phyloP scores from a whole-genome alignment of 805 yeast species.

The Teunomyces barrocoloradensis region DNA sequence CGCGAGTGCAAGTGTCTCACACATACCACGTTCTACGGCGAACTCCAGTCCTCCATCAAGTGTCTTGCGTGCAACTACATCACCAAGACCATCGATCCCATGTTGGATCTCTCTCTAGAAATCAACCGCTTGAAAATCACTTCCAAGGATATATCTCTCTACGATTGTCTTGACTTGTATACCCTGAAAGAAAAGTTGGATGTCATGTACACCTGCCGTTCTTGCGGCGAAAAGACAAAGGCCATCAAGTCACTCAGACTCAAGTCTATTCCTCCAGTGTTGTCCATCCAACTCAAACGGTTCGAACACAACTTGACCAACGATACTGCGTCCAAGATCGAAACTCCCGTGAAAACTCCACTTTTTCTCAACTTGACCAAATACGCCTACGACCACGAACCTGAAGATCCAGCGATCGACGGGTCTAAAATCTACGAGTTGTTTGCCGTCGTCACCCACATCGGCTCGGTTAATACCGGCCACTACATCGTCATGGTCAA shows the following conservation, averaged over 20 bases:
- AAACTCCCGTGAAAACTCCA: conserved; percentile 71
- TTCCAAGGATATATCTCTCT: conserved; percentile 30
- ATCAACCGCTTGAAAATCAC: conserved; percentile 36
- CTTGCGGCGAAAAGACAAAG: conserved; percentile 58
- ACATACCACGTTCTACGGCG: conserved; percentile 82
- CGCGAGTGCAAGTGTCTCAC: conserved; percentile 68
- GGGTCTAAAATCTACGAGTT: conserved; percentile 62
- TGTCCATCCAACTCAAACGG: conserved; percentile 82
- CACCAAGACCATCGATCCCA: conserved; percentile 80
- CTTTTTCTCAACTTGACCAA: conserved; percentile 66
- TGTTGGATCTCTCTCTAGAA: conserved; percentile 85
- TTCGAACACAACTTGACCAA: conserved; percentile 57
- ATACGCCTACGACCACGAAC: conserved; percentile 37
- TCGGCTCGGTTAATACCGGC: conserved; percentile 93
- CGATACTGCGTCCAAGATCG: conserved; percentile 64
- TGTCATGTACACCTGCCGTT: conserved; percentile 64
- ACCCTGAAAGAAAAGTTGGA: conserved; percentile 78
- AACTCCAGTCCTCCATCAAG: conserved; percentile 71
- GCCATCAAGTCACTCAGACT: conserved; percentile 72
- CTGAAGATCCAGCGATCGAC: conserved; percentile 16
- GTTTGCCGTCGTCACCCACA: conserved; percentile 83
- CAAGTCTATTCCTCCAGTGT: conserved; percentile 68
- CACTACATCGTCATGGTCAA: conserved; percentile 85
- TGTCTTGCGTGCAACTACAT: conserved; percentile 67
- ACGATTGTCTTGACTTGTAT: conserved; percentile 71